These are phyloP conservation scores for Bidens hawaiensis DNA, from an alignment of 140 eudicot species.

Conservation along the genomic window DNA sequence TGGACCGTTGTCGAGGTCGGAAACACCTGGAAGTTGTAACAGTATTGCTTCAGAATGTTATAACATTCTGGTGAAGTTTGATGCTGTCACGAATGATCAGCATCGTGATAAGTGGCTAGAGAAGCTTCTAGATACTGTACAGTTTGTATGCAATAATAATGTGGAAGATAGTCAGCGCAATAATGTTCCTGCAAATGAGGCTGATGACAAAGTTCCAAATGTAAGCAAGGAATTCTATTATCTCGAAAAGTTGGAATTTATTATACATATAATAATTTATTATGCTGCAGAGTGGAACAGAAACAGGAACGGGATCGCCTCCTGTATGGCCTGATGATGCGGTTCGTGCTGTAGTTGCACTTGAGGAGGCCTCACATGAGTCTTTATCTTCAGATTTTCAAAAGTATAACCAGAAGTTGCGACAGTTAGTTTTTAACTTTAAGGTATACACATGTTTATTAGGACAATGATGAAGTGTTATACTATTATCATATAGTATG, in stretches of 20 bases:
- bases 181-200: conserved; percentile 27
- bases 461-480: neutral
- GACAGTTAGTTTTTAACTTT: conserved; percentile 65
- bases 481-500: neutral
- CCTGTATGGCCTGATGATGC: conserved; percentile 86
- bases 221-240: conserved; percentile 20
- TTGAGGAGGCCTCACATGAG: conserved; percentile 84
- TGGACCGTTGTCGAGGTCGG: conserved; percentile 49
- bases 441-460: conserved; percentile 42
- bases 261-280: neutral
- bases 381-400: conserved; percentile 59
- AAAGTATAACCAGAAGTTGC: conserved; percentile 90
- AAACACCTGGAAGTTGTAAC: conserved; percentile 78
- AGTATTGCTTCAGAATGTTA: conserved; percentile 53
- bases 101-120: conserved; percentile 84
- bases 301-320: too few species aligned
- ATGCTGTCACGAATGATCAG: conserved; percentile 61
- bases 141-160: conserved; percentile 45
- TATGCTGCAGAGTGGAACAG: conserved; percentile 34
- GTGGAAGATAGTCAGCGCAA: conserved; percentile 25
- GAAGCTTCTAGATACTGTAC: conserved; percentile 71
- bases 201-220: conserved; percentile 30
- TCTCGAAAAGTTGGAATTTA: neutral
- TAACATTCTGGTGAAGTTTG: conserved; percentile 44
- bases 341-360: conserved; percentile 69